A percentile compares a stretch with the other conserved stretches of the same genome.
These are phyloP conservation scores for Neotropicomus parvogracilis DNA, from an alignment of 1,284 basidiomycete genomes.

Conservation along the genomic window DNA sequence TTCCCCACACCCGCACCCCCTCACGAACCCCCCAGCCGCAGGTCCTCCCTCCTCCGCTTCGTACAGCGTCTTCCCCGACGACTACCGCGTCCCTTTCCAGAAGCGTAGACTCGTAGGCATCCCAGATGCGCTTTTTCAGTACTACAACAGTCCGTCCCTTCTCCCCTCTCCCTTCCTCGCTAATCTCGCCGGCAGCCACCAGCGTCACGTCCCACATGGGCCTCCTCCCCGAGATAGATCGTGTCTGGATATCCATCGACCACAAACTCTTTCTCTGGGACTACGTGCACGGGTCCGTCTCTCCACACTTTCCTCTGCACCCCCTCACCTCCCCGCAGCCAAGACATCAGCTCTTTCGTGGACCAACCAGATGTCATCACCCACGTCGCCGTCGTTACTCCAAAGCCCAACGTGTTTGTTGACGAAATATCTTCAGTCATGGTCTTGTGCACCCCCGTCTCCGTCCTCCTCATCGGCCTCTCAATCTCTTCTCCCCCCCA, in stretches of 20 bases:
- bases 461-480: conserved; percentile 84
- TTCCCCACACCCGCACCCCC: conserved; percentile 17
- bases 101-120: conserved; percentile 72
- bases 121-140: conserved; percentile 81
- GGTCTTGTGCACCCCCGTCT: conserved; percentile 85
- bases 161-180: not conserved
- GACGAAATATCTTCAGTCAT: conserved; percentile 89
- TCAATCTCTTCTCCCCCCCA: conserved; percentile 52
- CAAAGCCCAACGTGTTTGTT: conserved; percentile 82
- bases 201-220: conserved; percentile 78
- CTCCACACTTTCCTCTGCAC: not conserved
- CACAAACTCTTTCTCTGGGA: conserved; percentile 97
- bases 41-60: conserved; percentile 64
- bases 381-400: conserved; percentile 79
- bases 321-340: conserved; percentile 40
- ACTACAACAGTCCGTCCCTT: conserved; percentile 63
- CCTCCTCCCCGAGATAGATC: conserved; percentile 88
- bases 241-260: conserved; percentile 95
- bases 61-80: conserved; percentile 76
- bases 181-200: conserved; percentile 41
- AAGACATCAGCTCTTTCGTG: conserved; percentile 84
- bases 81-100: conserved; percentile 77
- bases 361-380: conserved; percentile 92
- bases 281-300: conserved; percentile 81
- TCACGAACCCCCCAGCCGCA: conserved; percentile 41